Evolutionary conservation across 371 early-diverging fungal genomes (phyloP), one percentile per base, ranked within the genome.

Genomic region (Circinella minor): DNA sequence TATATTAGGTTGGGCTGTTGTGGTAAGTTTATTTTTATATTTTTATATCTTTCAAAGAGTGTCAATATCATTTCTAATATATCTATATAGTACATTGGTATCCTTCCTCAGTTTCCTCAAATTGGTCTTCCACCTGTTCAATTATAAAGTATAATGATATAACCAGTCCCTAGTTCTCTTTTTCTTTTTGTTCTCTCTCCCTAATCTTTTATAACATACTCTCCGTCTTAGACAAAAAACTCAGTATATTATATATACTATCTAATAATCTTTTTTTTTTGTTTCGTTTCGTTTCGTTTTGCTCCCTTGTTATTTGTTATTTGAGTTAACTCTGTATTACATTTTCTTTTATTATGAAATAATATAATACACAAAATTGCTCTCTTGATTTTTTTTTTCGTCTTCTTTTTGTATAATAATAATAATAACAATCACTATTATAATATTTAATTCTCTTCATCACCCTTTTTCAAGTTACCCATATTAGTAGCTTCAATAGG

Each of bases 1-100:
- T 36, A 18, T 91, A 13, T 74, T 84, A 36, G 94, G 88, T 70
- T 94, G 94, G 94, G 75, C 79, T 17, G 38, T 76, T 20, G 63
- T 80, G 67, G 85, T 85, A 85, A 75, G 83, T 74, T 51, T 57
- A 27, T 34, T 27, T 27, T 27, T n/a, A n/a, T n/a, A n/a, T 2
- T 27, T 27, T 27, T 27, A 27, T 27, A 27, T 27, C 27, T 27
- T 27, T 27, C 27, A 27, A 27, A 27, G 27, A 27, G 27, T 27
- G 27, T 27, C 27, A 27, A 1, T 27, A 27, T 27, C 27, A 27
- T 27, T 27, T 27, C 27, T 11, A 9, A 3, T 54, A 61, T n/a
- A 9, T 38, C 65, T 54, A 18, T 48, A 37, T 65, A 82, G 82
- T 82, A 82, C 66, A 74, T 82, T 38, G 78, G 77, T 36, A 55